A percentile compares a stretch with the other conserved stretches of the same genome.
Evolutionary conservation across 1,284 basidiomycete species (phyloP).

Genomic region (Boletus sp.): DNA sequence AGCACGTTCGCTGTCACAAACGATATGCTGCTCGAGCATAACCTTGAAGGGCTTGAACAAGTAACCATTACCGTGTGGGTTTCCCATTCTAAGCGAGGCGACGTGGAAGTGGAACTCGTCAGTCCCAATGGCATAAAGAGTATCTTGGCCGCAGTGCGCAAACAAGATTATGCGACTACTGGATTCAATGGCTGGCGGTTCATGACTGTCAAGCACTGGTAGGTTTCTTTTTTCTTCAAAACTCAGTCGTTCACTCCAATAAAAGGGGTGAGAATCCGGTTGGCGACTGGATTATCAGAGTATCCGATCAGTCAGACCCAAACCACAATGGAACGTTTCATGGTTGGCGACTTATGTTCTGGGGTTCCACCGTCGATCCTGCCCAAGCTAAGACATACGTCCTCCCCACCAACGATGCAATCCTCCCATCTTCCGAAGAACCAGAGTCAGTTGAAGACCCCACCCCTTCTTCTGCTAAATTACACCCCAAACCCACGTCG

Average conservation of each 20-base stretch:
- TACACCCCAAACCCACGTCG: conserved; percentile 82
- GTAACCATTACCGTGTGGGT: conserved; percentile 95
- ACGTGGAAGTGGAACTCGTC: conserved; percentile 87
- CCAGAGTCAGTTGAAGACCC: conserved; percentile 35
- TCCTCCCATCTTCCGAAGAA: conserved; percentile 53
- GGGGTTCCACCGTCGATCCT: conserved; percentile 87
- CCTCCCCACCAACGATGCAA: conserved; percentile 52
- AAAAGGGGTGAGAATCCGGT: conserved; percentile 88
- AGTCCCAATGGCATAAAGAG: conserved; percentile 89
- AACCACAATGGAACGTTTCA: conserved; percentile 76
- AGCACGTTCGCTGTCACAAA: conserved; percentile 72
- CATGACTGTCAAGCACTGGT: conserved; percentile 99
- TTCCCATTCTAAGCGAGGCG: conserved; percentile 80
- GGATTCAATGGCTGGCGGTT: conserved; percentile 96
- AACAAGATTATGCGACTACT: conserved; percentile 62
- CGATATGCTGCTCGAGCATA: conserved; percentile 69
- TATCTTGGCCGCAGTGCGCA: conserved; percentile 74
- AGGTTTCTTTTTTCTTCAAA: conserved; percentile 25
- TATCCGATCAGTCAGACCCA: conserved; percentile 71
- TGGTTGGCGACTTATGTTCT: conserved; percentile 91
- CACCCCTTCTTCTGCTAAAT: conserved; percentile 52
- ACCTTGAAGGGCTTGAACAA: conserved; percentile 90
- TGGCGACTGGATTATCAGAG: conserved; percentile 90
- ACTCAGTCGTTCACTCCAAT: conserved; percentile 17
- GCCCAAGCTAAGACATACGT: conserved; percentile 65